A percentile compares a stretch with the other conserved stretches of the same genome.
phyloP scores from a whole-genome alignment of 1,139 yeast genomes.

The Tardiomyces blankii region DNA sequence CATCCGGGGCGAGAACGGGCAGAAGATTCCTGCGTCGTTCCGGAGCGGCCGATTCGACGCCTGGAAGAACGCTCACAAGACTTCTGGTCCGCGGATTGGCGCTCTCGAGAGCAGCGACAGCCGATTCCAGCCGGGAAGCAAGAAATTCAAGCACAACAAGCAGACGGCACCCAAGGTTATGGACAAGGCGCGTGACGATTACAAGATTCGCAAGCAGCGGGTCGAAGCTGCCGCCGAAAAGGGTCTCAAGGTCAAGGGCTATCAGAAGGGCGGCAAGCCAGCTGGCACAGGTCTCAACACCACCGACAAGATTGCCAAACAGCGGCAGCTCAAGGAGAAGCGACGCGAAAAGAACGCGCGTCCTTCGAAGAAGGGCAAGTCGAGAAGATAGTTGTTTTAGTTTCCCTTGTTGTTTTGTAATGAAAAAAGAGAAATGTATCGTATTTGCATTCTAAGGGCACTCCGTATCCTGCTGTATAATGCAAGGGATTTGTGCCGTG shows the following conservation, averaged over 20 bases:
- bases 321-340: conserved; percentile 58
- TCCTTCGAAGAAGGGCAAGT: conserved; percentile 48
- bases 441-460: no score
- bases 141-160: conserved; percentile 60
- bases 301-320: conserved; percentile 69
- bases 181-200: conserved; percentile 83
- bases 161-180: conserved; percentile 79
- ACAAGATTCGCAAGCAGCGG: conserved; percentile 69
- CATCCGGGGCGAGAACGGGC: conserved; percentile 93
- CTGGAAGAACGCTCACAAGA: conserved; percentile 71
- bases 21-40: conserved; percentile 83
- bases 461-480: no score
- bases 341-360: conserved; percentile 80
- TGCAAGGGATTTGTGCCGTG: no score
- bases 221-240: conserved; percentile 70
- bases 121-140: conserved; percentile 11
- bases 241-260: conserved; percentile 66
- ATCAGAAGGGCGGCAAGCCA: conserved; percentile 13
- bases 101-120: conserved; percentile 32
- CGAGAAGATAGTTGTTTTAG: not conserved
- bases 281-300: conserved; percentile 49
- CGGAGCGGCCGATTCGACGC: conserved; percentile 85
- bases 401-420: no score
- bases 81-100: conserved; percentile 39
- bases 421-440: no score